Evolutionary conservation across 2,329 filamentous ascomycete genomes (phyloP).

Genomic region (Fragosphaeria purpurea): DNA sequence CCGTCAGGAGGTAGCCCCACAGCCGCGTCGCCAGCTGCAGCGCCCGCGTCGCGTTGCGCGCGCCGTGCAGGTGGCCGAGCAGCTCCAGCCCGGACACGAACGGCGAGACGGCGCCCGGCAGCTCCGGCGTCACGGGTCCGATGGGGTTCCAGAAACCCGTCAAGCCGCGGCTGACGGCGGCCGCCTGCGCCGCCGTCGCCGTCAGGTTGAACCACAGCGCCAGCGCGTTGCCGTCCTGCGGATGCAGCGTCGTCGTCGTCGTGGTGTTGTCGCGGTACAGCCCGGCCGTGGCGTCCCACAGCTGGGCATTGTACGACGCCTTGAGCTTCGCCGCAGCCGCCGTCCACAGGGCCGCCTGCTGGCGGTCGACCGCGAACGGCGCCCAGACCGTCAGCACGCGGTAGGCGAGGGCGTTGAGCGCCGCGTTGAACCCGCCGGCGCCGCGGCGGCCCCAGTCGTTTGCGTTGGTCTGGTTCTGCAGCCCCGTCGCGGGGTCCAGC

Average conservation of each 20-base stretch:
- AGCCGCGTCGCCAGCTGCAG: constrained; percentile 45
- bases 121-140: constrained; percentile 39
- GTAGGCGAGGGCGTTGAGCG: constrained; percentile 44
- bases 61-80: constrained; percentile 42
- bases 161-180: too few species aligned
- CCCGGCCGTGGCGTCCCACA: constrained; percentile 28
- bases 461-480: constrained; percentile 38
- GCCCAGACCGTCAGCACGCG: constrained; percentile 44
- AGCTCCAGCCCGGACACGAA: constrained; percentile 52
- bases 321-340: constrained; percentile 21
- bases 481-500: constrained; percentile 20
- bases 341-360: constrained; percentile 27
- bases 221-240: constrained; percentile 52
- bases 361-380: constrained; percentile 30
- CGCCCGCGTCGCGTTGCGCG: constrained; percentile 52
- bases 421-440: constrained; percentile 38
- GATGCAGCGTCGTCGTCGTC: constrained; percentile 38
- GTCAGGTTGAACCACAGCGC: constrained; percentile 39
- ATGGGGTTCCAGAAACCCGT: too few species aligned
- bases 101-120: constrained; percentile 46
- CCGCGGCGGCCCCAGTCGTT: constrained; percentile 42
- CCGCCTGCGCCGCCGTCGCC: constrained; percentile 13
- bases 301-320: too few species aligned
- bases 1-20: constrained; percentile 33
- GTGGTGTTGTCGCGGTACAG: constrained; percentile 43